Evolutionary conservation across 2,329 filamentous ascomycete genomes (phyloP), one percentile per base, ranked within the genome.

Genomic region (Cordyceps farinosa): DNA sequence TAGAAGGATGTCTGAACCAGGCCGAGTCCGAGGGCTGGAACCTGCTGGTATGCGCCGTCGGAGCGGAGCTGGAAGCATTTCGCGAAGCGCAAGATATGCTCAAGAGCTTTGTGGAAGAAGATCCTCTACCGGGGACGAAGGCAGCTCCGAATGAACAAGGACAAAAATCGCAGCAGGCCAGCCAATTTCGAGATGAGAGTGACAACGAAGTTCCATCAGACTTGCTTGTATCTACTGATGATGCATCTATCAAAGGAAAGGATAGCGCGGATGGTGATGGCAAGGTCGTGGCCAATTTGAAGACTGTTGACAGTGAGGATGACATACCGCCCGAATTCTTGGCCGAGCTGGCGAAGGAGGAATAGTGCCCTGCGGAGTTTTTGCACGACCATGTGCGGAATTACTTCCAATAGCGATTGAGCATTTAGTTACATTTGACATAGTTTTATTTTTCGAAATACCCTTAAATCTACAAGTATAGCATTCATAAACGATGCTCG

Each of bases 31-130:
- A 84, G 63, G 81, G 82, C 17, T 94, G 90, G 90, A 92, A 89
- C 63, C 76, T 93, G 17, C 79, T 94, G 22, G 87, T 92, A 5
- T 90, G 86, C 58, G 90, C 89, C 11, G 86, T 94, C 40, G 89
- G 90, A 0, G 90, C 90, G 0, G 90, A 91, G 72, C 71, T 90
- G 1, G 87, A 89, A 64, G 87, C 88, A 2, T 87, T 90, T 65
- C 77, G 77, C 38, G 83, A 88, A 69, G 87, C 87, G 1, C 81
- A 82, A 67, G 73, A 78, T 3, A 78, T 91, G 48, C 75, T 91
- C n/a, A 65, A 69, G 47, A 64, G 64, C 10, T n/a, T 70, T n/a
- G 38, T 67, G 1, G 50, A 59, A 8, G 44, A 36, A 13, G 53
- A 62, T 1, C 65, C 62, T 17, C 53, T 32, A 7, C 56, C 34